Evolutionary conservation across 2,329 filamentous ascomycete genomes (phyloP).

Genomic region (Trichophyton rubrum): DNA sequence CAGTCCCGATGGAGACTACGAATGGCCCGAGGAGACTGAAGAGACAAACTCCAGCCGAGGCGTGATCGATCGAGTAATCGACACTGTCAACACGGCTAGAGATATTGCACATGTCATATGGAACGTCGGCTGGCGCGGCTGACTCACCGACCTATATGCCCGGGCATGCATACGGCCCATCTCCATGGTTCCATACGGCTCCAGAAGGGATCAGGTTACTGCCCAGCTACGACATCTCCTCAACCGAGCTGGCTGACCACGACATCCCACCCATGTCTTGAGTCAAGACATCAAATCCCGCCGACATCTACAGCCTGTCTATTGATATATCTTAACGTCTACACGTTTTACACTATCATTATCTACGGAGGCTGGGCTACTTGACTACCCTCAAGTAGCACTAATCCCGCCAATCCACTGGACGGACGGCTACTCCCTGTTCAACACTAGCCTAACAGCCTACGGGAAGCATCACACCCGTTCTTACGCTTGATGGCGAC

Average conservation of each 20-base stretch:
- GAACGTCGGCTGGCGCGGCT: conserved; percentile 18
- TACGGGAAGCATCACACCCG: too few species aligned
- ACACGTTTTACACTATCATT: neutral
- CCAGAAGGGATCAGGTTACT: neutral
- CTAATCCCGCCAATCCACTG: neutral
- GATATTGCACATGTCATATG: conserved; percentile 18
- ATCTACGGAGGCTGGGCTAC: neutral
- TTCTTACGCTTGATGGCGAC: too few species aligned
- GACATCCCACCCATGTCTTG: neutral
- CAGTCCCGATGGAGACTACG: neutral
- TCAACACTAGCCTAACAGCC: neutral
- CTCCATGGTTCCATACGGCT: neutral
- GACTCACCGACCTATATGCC: neutral
- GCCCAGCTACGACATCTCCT: neutral
- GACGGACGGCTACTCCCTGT: neutral
- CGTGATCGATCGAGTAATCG: conserved; percentile 13
- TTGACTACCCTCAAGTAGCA: neutral
- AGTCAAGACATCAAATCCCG: neutral
- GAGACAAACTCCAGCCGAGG: neutral
- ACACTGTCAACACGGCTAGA: conserved; percentile 15
- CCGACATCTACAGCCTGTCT: neutral
- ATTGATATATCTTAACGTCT: neutral
- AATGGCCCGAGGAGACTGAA: neutral
- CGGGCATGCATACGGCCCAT: neutral
- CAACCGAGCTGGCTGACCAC: neutral